Base-by-base conservation (phyloP, 352 stramenopile genomes). In the Thalassiosira delicatula region DNA sequence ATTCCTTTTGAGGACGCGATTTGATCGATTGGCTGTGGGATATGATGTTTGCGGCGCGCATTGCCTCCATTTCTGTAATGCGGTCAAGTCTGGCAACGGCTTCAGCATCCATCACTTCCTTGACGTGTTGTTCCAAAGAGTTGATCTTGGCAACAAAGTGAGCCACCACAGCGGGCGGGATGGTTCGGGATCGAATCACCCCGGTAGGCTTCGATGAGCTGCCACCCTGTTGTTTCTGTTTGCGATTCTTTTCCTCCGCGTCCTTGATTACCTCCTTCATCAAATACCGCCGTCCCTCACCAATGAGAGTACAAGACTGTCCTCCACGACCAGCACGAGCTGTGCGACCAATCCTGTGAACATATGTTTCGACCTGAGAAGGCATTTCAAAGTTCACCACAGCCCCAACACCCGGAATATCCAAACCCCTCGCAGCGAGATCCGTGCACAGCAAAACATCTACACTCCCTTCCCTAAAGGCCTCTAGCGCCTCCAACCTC, bases 361-460 rank as follows among this genome's bases (percentile, higher is more conserved):
- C 95, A 84, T 98, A 98, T 85, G 98, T 96, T 80, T 98, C 96
- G 76, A 99, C 98, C n/a, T 96, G 98, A 23, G 98, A 79, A 35
- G 97, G 97, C 87, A 98, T 98, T 49, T 95, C 98, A 88, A 97
- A 98, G 88, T 99, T 98, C 42, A 99, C 87, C 25, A 99, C 97
- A 60, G 97, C 95, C 87, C 98, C 96, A 23, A 99, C 96, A 86
- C 96, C 95, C 1, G 95, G 96, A 82, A 99, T 98, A 88, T 99
- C 97, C 5, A 99, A 90, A 19, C 97, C 97, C 79, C 97, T 93
- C 12, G 96, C 97, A 8, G 97, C 97, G 56, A 99, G 96, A 91
- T 98, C 97, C 4, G 97, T 99, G 12, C 96, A 97, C 29, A 99
- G 96, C 53, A 99, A 89, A 61, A 99, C 92, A 56, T 96, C 96